phyloP scores from a whole-genome alignment of 805 yeast species.

The Lipomyces chichibuensis region DNA sequence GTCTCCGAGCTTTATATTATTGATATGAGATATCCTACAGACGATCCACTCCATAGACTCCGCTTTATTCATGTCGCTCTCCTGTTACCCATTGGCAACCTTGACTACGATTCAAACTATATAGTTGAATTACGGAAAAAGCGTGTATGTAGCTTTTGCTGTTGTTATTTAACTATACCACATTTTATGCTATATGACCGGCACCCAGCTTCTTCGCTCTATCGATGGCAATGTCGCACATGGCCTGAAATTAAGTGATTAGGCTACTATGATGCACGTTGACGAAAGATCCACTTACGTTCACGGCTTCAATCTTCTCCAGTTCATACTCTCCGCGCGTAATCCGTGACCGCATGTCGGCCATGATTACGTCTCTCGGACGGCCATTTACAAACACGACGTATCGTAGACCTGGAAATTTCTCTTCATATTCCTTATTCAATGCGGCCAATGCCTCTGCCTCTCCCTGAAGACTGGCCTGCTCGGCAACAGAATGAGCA shows the following conservation, averaged over 20 bases:
- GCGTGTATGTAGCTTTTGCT: too few species aligned
- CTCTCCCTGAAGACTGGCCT: constrained; percentile 59
- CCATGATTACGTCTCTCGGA: constrained; percentile 64
- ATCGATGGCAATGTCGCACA: constrained; percentile 90
- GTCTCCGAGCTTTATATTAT: not conserved
- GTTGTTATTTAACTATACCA: too few species aligned
- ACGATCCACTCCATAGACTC: not conserved
- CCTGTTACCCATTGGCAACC: too few species aligned
- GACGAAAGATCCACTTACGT: constrained; percentile 40
- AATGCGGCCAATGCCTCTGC: constrained; percentile 54
- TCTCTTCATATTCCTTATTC: constrained; percentile 62
- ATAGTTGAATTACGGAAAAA: too few species aligned
- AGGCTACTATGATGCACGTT: not conserved
- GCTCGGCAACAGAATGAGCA: constrained; percentile 70
- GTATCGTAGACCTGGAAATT: constrained; percentile 73
- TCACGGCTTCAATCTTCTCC: constrained; percentile 70
- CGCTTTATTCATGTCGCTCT: not conserved
- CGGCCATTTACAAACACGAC: constrained; percentile 91
- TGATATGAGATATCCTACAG: not conserved
- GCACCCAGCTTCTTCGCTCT: constrained; percentile 60
- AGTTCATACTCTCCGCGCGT: constrained; percentile 53
- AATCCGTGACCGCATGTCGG: constrained; percentile 63
- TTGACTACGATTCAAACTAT: too few species aligned
- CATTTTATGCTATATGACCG: too few species aligned
- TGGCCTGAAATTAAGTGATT: constrained; percentile 52